Evolutionary conservation across 106 monocot species (phyloP), one percentile per base, ranked within the genome.

Genomic region (Dendrobium huoshanense): DNA sequence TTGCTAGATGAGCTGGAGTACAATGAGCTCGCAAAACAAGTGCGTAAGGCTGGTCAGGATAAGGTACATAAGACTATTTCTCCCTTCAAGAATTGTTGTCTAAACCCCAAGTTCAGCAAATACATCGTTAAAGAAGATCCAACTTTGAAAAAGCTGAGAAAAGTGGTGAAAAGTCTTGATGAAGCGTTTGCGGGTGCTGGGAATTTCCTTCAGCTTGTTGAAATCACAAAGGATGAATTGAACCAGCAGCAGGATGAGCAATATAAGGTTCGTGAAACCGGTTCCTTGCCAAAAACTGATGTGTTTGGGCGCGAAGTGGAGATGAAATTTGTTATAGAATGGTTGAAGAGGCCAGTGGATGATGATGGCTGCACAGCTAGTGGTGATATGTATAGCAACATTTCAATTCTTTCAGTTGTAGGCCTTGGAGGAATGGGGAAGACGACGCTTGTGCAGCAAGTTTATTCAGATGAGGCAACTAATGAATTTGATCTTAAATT

Each of bases 391-490:
- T 78, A 74, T 13, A 44, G 37, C 29, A 55, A 49, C n/a, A 2
- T 80, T 27, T 64, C 64, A 22, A 65, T 89, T 55, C 33, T 87
- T 75, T 64, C 88, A 1, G 45, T 90, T 4, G 79, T 87, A 4
- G 90, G 87, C 0, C 75, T 59, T 67, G 87, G 90, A 41, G 90
- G 90, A 8, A 73, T 90, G 27, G 90, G 90, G 61, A 87, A 90
- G 79, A 90, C 87, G 20, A 85, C 85, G 31, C 85, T 91, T 40
- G 88, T 84, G 40, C 90, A 87, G 22, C 64, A 79, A 42, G 85
- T 86, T 18, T 91, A 77, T 27, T 88, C 80, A 67, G 81, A 88
- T 73, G 42, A 24, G 0, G 79, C 29, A 77, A 41, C 29, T 74
- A 8, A 22, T 17, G 17, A 79, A 81, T 81, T 75, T 75, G 75